Conservation (phyloP, 208 protist genomes). For the Wallacemonas sp. region DNA sequence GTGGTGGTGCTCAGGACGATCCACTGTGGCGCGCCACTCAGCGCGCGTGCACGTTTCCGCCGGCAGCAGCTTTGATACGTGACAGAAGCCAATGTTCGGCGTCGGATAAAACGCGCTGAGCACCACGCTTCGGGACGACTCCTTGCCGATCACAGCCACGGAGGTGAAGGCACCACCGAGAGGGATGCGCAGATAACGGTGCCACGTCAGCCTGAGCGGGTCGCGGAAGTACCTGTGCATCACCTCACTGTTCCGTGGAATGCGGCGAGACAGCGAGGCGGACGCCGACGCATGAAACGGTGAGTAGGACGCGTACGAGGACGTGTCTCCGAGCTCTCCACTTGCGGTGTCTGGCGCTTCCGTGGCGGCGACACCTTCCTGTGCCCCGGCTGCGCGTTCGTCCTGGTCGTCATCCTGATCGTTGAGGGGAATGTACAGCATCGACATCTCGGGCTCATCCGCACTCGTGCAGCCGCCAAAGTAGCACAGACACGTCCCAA, state of each 20-base stretch:
- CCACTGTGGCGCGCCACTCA: not conserved
- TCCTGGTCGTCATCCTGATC: not conserved
- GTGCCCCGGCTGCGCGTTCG: too few relatives aligned
- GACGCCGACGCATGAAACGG: conserved; percentile 2
- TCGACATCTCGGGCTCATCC: conserved; percentile 42
- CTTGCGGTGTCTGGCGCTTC: not conserved
- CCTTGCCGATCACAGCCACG: conserved; percentile 29
- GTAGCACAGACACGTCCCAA: conserved; percentile 45
- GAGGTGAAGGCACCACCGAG: conserved; percentile 52
- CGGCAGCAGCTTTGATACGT: conserved; percentile 35
- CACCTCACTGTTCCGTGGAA: not conserved
- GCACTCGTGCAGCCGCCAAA: conserved; percentile 48
- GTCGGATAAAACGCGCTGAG: conserved; percentile 48
- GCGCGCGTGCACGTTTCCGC: conserved; percentile 19
- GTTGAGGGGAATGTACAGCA: conserved; percentile 49
- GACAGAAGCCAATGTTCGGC: conserved; percentile 48
- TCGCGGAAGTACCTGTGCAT: conserved; percentile 32
- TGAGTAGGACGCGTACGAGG: too few relatives aligned
- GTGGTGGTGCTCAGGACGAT: too few relatives aligned
- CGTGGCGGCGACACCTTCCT: not conserved
- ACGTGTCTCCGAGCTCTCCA: too few relatives aligned
- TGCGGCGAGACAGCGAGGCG: not conserved
- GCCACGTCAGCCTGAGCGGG: conserved; percentile 30
- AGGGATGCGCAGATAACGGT: conserved; percentile 43
- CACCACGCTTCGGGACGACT: conserved; percentile 35